Percentiles rank a stretch among this genome's conserved stretches.
phyloP scores from a whole-genome alignment of 2,329 filamentous ascomycete genomes.

The Westerdykella sp. region DNA sequence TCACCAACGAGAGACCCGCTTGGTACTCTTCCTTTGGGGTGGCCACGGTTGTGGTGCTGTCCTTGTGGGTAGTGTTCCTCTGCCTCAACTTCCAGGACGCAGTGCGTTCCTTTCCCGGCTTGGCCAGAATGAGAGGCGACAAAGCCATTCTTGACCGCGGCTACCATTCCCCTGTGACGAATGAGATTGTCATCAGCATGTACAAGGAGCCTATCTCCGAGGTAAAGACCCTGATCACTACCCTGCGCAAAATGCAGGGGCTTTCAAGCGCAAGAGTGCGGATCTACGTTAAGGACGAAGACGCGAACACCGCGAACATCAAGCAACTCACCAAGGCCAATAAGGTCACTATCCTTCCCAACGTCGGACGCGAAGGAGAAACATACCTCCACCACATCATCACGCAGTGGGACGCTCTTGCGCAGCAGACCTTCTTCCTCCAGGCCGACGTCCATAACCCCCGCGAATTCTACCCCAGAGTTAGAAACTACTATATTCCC shows the following conservation, averaged over 20 bases:
- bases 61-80: constrained; percentile 3
- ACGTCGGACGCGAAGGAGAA: constrained; percentile 42
- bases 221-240: constrained; percentile 17
- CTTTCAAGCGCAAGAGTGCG: constrained; percentile 17
- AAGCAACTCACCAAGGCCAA: constrained; percentile 18
- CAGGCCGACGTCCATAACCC: constrained; percentile 42
- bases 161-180: constrained; percentile 14
- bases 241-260: constrained; percentile 15
- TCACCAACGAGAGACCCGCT: too few relatives aligned
- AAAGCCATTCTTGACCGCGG: constrained; percentile 9
- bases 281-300: constrained; percentile 30
- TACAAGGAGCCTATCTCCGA: constrained; percentile 29
- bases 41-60: not conserved
- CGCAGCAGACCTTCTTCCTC: constrained; percentile 44
- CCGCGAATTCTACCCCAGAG: constrained; percentile 31
- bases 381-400: constrained; percentile 46
- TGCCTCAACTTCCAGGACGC: constrained; percentile 4
- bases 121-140: too few relatives aligned
- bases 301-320: constrained; percentile 17
- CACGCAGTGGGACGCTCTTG: constrained; percentile 39
- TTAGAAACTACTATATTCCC: constrained; percentile 36
- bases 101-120: not conserved
- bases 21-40: too few relatives aligned
- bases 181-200: constrained; percentile 37
- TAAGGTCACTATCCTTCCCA: constrained; percentile 25